These are phyloP conservation scores for Triglochin maritima DNA, from an alignment of 106 monocot genomes.

Conservation along the genomic window DNA sequence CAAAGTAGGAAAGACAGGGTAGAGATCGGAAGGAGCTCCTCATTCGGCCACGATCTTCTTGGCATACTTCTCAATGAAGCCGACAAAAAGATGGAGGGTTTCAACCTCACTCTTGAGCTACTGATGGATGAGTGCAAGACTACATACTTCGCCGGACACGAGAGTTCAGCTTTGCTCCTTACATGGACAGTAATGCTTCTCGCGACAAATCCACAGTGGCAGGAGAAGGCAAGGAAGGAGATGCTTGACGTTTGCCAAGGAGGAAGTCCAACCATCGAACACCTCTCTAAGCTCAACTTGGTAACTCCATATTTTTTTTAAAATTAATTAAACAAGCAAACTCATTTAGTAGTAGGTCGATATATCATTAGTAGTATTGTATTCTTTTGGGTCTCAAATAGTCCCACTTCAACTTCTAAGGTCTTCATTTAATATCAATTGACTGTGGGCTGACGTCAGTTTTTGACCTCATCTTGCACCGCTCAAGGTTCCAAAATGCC, in stretches of 20 bases:
- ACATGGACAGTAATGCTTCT: constrained; percentile 96
- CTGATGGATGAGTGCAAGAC: constrained; percentile 98
- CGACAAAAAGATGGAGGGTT: constrained; percentile 34
- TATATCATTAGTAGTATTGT: no score
- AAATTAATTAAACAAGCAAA: not conserved
- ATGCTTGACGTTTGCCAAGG: constrained; percentile 36
- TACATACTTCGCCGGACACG: constrained; percentile 94
- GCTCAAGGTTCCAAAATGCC: no score
- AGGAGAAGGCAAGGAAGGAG: constrained; percentile 70
- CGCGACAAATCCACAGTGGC: constrained; percentile 76
- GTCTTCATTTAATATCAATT: no score
- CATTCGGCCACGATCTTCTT: constrained; percentile 63
- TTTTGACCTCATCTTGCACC: no score
- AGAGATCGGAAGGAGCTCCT: constrained; percentile 55
- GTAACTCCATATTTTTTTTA: constrained; percentile 15
- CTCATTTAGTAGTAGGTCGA: no score
- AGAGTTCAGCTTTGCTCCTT: constrained; percentile 71
- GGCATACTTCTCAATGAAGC: constrained; percentile 50
- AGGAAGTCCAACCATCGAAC: constrained; percentile 27
- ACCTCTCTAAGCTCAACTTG: constrained; percentile 66
- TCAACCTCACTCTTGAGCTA: constrained; percentile 35
- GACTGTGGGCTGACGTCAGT: no score
- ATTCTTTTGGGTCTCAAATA: no score
- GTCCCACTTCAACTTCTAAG: no score
- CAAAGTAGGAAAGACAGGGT: constrained; percentile 39